Percentiles rank a stretch among this genome's conserved stretches.
Conservation (phyloP, 805 yeast genomes). For the Ogataea haglerorum region DNA sequence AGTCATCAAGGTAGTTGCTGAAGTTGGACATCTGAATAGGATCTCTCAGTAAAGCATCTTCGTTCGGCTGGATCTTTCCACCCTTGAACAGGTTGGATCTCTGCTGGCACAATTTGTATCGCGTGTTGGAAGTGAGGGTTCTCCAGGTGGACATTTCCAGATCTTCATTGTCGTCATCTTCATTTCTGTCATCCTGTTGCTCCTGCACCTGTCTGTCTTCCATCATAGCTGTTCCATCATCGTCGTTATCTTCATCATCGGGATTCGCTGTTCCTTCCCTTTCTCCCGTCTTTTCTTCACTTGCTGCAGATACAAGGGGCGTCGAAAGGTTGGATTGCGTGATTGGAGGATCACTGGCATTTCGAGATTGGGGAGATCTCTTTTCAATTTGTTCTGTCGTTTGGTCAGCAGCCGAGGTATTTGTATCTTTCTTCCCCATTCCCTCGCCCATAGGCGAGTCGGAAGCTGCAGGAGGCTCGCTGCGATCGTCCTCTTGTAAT, state of each 20-base stretch:
- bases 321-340: background rate
- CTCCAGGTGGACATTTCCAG: constrained; percentile 83
- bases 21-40: constrained; percentile 66
- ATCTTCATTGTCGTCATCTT: constrained; percentile 60
- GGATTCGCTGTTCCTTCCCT: constrained; percentile 15
- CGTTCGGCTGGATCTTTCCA: constrained; percentile 56
- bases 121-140: constrained; percentile 68
- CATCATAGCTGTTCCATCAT: constrained; percentile 42
- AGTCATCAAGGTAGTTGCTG: constrained; percentile 42
- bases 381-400: background rate
- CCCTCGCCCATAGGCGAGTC: constrained; percentile 1
- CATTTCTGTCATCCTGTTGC: constrained; percentile 19
- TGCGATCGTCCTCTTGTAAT: constrained; percentile 15
- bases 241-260: constrained; percentile 39
- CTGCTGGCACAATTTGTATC: constrained; percentile 70
- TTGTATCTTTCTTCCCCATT: background rate
- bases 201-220: constrained; percentile 28
- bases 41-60: constrained; percentile 66
- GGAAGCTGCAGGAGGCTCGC: constrained; percentile 4
- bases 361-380: background rate
- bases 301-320: background rate
- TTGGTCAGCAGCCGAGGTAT: background rate
- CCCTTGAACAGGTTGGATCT: constrained; percentile 66
- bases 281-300: constrained; percentile 16
- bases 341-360: background rate